Evolutionary conservation across 306 rosid genomes (phyloP), one percentile per base, ranked within the genome.

Genomic region (Vachellia pachyceras): DNA sequence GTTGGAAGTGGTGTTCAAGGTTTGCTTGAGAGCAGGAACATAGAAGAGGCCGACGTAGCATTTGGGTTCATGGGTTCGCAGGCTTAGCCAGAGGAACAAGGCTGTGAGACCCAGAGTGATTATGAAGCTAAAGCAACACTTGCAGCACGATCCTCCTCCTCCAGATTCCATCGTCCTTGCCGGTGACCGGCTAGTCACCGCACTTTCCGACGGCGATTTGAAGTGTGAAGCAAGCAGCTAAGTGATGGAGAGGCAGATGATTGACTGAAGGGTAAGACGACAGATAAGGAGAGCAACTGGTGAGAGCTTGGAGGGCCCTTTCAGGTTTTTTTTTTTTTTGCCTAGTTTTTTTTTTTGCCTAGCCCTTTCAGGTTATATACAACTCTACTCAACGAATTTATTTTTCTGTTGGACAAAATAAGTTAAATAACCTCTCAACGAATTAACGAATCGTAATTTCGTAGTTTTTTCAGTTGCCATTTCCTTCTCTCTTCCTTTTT

Each of bases 1-100:
- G 83, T 92, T 91, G n/a, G 14, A 13, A 0, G 77, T 2, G 55
- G 87, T 35, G 0, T 88, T 88, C 5, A 87, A 67, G 81, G 93
- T 40, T 61, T 37, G 72, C 89, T 93, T 86, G 75, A 95, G 95
- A 80, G 91, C 82, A 77, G 97, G 97, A 39, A 90, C 73, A 86
- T 91, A 91, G 52, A 95, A 87, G 1, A 2, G 0, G 0, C 75
- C 81, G 79, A 93, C 71, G 23, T 80, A 89, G 77, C 82, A 82
- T 40, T 72, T 85, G 72, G 97, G 99, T 0, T 88, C 87, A 77
- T 83, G 77, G 3, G 88, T 73, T 1, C 93, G 92, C 0, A 95
- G 82, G 74, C 86, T 81, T 8, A 88, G 83, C 89, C 89, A 88
- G 17, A 88, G n/a, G 82, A 88, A 86, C 0, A 88, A 50, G 23